Evolutionary conservation across 495 filamentous ascomycete genomes (phyloP).

Genomic region (Thermothielavioides terrestris): DNA sequence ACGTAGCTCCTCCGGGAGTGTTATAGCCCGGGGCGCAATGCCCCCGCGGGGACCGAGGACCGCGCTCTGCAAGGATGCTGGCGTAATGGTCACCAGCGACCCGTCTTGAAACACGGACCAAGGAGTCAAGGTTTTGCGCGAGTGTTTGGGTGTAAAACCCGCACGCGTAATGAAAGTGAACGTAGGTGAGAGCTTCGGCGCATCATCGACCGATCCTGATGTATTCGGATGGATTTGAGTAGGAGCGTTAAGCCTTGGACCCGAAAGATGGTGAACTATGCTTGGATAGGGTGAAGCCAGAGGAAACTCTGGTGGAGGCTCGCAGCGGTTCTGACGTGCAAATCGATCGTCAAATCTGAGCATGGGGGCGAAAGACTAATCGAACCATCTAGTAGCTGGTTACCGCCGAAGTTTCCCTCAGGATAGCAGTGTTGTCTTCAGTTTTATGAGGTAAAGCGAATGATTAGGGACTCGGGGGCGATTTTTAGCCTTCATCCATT

Average conservation of each 20-base stretch:
- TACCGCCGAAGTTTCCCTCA: slow-evolving; percentile 68
- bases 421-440: slow-evolving; percentile 64
- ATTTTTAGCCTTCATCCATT: slow-evolving; percentile 65
- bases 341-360: slow-evolving; percentile 64
- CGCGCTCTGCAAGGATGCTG: slow-evolving; percentile 47
- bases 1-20: slow-evolving; percentile 52
- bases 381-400: slow-evolving; percentile 63
- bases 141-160: slow-evolving; percentile 64
- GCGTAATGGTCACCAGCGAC: slow-evolving; percentile 55
- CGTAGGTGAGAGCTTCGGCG: slow-evolving; percentile 43
- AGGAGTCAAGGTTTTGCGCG: slow-evolving; percentile 63
- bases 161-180: slow-evolving; percentile 62
- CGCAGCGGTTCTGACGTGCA: slow-evolving; percentile 66
- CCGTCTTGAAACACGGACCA: slow-evolving; percentile 71
- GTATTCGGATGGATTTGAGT: slow-evolving; percentile 71
- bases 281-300: slow-evolving; percentile 67
- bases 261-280: slow-evolving; percentile 63
- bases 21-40: slow-evolving; percentile 59
- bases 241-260: slow-evolving; percentile 66
- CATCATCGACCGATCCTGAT: slow-evolving; percentile 68
- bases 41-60: slow-evolving; percentile 20
- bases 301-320: slow-evolving; percentile 69
- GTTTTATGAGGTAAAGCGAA: slow-evolving; percentile 74
- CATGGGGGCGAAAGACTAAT: slow-evolving; percentile 60
- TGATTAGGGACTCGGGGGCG: slow-evolving; percentile 69